Evolutionary conservation across 78 protist species (phyloP).

Genomic region (Dictyostelium purpureum): DNA sequence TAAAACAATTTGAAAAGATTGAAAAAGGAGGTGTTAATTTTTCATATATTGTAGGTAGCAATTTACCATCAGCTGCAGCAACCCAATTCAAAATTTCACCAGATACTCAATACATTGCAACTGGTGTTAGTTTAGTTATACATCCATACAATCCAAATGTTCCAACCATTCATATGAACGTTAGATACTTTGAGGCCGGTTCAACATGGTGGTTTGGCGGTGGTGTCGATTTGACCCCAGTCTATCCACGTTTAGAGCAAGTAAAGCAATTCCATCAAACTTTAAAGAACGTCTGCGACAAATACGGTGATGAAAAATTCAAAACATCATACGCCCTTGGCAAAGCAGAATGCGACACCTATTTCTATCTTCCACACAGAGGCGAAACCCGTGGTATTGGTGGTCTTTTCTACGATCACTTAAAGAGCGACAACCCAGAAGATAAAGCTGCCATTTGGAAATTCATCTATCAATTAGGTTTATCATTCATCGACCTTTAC

Average conservation of each 20-base stretch:
- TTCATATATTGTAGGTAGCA: conserved; percentile 65
- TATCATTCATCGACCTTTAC: conserved; percentile 71
- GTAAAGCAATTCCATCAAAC: conserved; percentile 47
- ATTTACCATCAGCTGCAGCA: conserved; percentile 73
- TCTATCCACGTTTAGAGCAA: conserved; percentile 52
- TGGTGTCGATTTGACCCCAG: conserved; percentile 87
- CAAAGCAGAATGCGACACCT: conserved; percentile 74
- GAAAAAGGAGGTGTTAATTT: conserved; percentile 86
- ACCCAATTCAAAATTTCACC: conserved; percentile 59
- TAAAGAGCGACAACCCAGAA: conserved; percentile 16
- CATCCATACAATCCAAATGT: conserved; percentile 83
- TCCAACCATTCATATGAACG: conserved; percentile 87
- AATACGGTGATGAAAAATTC: not conserved
- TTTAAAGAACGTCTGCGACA: conserved; percentile 11
- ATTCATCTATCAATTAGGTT: conserved; percentile 52
- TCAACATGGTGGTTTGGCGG: conserved; percentile 89
- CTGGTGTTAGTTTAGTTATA: conserved; percentile 85
- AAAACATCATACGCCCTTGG: conserved; percentile 36
- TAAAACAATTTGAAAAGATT: not conserved
- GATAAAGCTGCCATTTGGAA: conserved; percentile 22
- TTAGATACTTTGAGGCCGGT: conserved; percentile 84
- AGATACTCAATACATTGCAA: conserved; percentile 58
- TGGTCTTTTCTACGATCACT: conserved; percentile 84
- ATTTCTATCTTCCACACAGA: conserved; percentile 79
- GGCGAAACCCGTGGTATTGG: conserved; percentile 82